Evolutionary conservation across 139 green algal species (phyloP), one percentile per base, ranked within the genome.

Genomic region (Chlamydomonas sphaeroides): DNA sequence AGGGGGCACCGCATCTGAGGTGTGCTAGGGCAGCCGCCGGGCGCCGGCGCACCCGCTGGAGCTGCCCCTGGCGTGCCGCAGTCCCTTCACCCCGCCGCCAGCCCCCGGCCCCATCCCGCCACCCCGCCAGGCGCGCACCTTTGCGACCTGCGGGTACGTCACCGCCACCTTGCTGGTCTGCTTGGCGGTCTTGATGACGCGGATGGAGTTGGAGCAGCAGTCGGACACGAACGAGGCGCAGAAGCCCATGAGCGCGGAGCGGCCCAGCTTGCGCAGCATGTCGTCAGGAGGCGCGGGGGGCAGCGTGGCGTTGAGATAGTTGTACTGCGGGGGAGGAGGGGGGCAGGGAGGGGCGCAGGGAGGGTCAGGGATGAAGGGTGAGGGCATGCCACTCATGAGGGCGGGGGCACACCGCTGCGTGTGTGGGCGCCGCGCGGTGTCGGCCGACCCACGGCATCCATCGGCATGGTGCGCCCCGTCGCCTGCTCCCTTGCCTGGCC

Each of bases 181-280:
- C 86, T 95, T 96, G 53, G 90, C 91, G 33, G 95, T 98, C 86
- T 98, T 98, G 32, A 98, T 86, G 21, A 98, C 95, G 6, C 95
- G 89, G 67, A 98, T 93, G 42, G 86, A 92, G 90, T 97, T 97
- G 75, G 92, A 96, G 81, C 85, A 90, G 53, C 53, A 51, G 67
- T 85, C 79, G 57, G 21, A 39, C 14, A 96, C 79, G 32, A 92
- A 89, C 32, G 88, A 93, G 15, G 93, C 86, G 41, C 84, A 93
- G 80, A 97, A 97, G 36, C 95, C 95, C 51, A 98, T 96, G 59
- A 94, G n/a, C 0, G 95, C 95, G 32, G 86, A 92, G 39, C 95
- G 89, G 20, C 38, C 56, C 67, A 92, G 77, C 63, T 97, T 91
- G 62, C 86, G 89, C 35, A 81, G 68, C 20, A 83, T 78, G 69